Conservation (phyloP, 345 rosid species). For the Excoecaria agallocha region DNA sequence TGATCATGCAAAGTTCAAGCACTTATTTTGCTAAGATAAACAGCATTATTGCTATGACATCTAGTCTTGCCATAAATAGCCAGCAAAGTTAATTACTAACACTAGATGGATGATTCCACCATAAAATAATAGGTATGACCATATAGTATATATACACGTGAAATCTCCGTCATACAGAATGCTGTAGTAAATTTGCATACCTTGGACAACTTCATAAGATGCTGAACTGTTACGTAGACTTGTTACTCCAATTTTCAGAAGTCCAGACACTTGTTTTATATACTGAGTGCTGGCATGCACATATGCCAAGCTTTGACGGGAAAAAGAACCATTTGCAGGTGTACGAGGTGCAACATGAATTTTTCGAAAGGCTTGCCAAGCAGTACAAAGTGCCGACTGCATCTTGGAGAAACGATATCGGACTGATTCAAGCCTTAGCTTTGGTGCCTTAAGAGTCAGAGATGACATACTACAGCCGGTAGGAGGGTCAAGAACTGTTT, state of each 20-base stretch:
- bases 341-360: slow-evolving; percentile 55
- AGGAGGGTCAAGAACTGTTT: slow-evolving; percentile 68
- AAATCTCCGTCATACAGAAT: not conserved
- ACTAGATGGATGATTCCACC: not conserved
- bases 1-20: slow-evolving; percentile 52
- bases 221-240: slow-evolving; percentile 87
- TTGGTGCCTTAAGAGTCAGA: slow-evolving; percentile 55
- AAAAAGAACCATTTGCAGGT: slow-evolving; percentile 68
- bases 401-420: slow-evolving; percentile 59
- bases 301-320: slow-evolving; percentile 87
- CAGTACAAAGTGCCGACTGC: slow-evolving; percentile 52
- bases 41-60: not conserved
- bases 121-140: too few relatives aligned
- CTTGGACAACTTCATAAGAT: slow-evolving; percentile 85
- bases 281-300: slow-evolving; percentile 91
- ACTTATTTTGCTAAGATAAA: slow-evolving; percentile 50
- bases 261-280: slow-evolving; percentile 91
- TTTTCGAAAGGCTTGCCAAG: slow-evolving; percentile 73
- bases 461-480: slow-evolving; percentile 82
- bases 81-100: not conserved
- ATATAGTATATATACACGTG: not conserved
- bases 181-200: slow-evolving; percentile 33
- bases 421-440: slow-evolving; percentile 53
- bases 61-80: slow-evolving; percentile 1
- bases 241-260: slow-evolving; percentile 82